Base-by-base conservation (phyloP, 225 moss, liverwort and hornwort species). In the Thuidium tamariscinum region DNA sequence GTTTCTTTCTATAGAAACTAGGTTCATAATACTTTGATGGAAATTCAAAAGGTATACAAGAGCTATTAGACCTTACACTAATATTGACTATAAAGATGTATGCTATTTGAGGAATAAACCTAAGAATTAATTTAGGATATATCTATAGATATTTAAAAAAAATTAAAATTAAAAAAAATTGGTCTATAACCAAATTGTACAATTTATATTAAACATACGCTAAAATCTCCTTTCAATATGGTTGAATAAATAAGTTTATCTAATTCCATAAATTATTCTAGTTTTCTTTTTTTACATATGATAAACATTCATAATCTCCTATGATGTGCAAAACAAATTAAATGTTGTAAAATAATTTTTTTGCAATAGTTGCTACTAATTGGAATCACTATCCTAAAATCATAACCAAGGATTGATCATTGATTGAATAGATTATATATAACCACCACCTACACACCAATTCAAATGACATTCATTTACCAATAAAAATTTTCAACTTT, bases 261-360 rank as follows among this genome's bases (percentile, higher is more conserved):
- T 12, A 19, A 2, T 79, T 12, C 5, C 2, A 21, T 21, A 0
- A 21, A 44, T 13, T 20, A 44, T 13, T 30, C 5, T 2, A 18
- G 3, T 2, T 60, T 61, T 27, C 5, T 55, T 30, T 44, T 29
- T 60, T 44, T 1, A 20, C 20, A 4, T 30, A 32, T 1, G 3
- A 21, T 5, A 2, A 13, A 79, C 61, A 16, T 29, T 44, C 19
- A 32, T 4, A 44, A 42, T 44, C 13, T 57, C 4, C 2, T 77
- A 17, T 29, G 5, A 39, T 11, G 11, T 1, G 0, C 9, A 42
- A 52, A 22, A 22, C 2, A n/a, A 11, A 73, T 32, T 16, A 19
- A 32, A 32, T 20, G 32, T 3, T 0, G 2, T 5, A 21, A 49
- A 74, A 2, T 34, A 21, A 8, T 34, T 22, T 3, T 0, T 4